Conservation (phyloP, 1,284 basidiomycete genomes). For the Moniliophthora roreri region DNA sequence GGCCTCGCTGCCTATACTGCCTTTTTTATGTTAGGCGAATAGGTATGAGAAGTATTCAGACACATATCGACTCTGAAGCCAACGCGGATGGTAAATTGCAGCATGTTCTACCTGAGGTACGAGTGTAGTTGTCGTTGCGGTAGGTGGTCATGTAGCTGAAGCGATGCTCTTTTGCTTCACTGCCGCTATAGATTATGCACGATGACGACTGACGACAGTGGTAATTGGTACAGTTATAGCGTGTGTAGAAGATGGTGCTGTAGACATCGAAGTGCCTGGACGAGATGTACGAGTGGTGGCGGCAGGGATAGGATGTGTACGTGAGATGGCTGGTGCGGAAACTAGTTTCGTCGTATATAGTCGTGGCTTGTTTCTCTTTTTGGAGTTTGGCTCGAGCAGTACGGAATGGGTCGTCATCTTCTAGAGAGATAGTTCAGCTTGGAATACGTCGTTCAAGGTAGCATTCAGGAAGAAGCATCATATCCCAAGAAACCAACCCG, state of each 20-base stretch:
- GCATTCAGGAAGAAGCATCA: slow-evolving; percentile 30
- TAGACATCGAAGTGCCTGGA: slow-evolving; percentile 8
- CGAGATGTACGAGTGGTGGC: background rate
- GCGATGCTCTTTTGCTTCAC: too few relatives aligned
- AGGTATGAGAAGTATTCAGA: too few relatives aligned
- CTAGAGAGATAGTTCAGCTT: slow-evolving; percentile 8
- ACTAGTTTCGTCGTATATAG: slow-evolving; percentile 6
- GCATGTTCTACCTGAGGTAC: too few relatives aligned
- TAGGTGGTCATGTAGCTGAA: too few relatives aligned
- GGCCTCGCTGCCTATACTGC: too few relatives aligned
- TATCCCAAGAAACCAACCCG: slow-evolving; percentile 27
- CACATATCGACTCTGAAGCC: too few relatives aligned
- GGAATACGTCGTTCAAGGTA: background rate
- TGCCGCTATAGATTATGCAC: background rate
- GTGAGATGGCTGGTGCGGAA: slow-evolving; percentile 5
- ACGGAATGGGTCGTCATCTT: slow-evolving; percentile 26
- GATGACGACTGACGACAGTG: background rate
- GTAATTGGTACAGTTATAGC: background rate
- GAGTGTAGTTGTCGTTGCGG: background rate
- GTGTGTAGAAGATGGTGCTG: background rate
- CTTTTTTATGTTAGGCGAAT: too few relatives aligned
- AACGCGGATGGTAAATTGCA: too few relatives aligned
- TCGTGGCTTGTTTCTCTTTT: background rate
- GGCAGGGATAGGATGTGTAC: background rate
- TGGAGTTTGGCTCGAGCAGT: background rate